A percentile compares a stretch with the other conserved stretches of the same genome.
Conservation (phyloP, 1,139 yeast genomes). For the Yamadazyma dushanensis region DNA sequence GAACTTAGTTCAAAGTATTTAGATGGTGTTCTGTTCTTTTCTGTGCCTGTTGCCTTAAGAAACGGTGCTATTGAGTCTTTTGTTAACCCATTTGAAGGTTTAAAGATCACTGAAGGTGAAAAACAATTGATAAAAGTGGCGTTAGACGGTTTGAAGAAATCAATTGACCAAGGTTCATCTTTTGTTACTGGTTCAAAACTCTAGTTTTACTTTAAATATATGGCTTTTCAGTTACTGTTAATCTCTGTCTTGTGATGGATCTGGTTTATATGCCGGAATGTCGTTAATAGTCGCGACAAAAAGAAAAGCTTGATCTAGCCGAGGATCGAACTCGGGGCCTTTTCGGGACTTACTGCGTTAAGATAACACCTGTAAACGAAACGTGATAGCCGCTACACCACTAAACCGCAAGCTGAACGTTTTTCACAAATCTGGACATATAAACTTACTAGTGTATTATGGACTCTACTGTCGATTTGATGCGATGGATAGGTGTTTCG, state of each 20-base stretch:
- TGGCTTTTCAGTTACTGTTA: no score
- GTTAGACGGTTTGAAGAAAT: constrained; percentile 51
- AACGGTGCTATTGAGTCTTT: constrained; percentile 51
- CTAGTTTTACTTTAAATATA: no score
- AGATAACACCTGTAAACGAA: constrained; percentile 28
- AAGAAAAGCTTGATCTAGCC: constrained; percentile 27
- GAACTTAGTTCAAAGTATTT: constrained; percentile 40
- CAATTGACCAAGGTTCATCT: constrained; percentile 60
- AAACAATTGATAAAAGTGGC: constrained; percentile 50
- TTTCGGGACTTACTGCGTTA: constrained; percentile 29
- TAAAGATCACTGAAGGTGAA: constrained; percentile 43
- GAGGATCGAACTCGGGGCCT: constrained; percentile 39
- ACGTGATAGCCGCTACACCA: constrained; percentile 36
- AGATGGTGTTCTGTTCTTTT: constrained; percentile 52
- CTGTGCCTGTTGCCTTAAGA: constrained; percentile 58
- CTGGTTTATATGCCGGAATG: no score
- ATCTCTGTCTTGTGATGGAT: no score
- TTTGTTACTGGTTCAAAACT: constrained; percentile 55
- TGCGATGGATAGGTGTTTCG: no score
- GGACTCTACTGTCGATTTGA: no score
- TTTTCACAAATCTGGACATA: background rate
- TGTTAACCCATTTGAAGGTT: constrained; percentile 41
- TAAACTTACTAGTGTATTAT: background rate
- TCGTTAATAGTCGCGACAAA: no score
- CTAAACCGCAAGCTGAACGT: constrained; percentile 21